Percentiles rank a stretch among this genome's conserved stretches.
Conservation (phyloP, 1,284 basidiomycete species). For the Phellopilus nigrolimitatus region DNA sequence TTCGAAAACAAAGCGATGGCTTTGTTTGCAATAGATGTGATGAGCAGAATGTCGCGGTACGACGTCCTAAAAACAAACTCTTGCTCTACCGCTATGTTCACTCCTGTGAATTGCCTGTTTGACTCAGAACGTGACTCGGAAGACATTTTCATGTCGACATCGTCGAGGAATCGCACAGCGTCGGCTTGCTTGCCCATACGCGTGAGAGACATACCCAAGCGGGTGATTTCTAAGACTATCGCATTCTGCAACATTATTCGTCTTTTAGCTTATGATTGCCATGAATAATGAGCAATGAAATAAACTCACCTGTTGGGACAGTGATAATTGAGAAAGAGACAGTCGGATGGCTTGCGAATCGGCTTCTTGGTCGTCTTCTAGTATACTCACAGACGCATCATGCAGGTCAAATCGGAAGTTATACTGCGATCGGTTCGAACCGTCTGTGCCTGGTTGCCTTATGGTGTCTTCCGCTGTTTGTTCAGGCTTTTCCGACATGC, state of each 20-base stretch:
- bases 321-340: slow-evolving; percentile 78
- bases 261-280: slow-evolving; percentile 10
- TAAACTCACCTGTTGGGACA: slow-evolving; percentile 82
- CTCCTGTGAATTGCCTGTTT: slow-evolving; percentile 74
- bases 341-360: slow-evolving; percentile 88
- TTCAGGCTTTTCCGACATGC: slow-evolving; percentile 23
- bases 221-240: slow-evolving; percentile 76
- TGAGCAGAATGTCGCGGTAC: slow-evolving; percentile 88
- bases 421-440: slow-evolving; percentile 27
- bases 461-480: slow-evolving; percentile 25
- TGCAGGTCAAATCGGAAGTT: slow-evolving; percentile 88
- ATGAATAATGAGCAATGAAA: background rate
- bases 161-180: slow-evolving; percentile 88
- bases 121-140: slow-evolving; percentile 79
- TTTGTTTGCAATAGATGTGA: slow-evolving; percentile 85
- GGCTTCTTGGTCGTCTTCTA: slow-evolving; percentile 80
- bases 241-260: slow-evolving; percentile 51
- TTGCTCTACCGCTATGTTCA: slow-evolving; percentile 76
- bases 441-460: slow-evolving; percentile 16
- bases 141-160: slow-evolving; percentile 85
- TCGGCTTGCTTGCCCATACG: slow-evolving; percentile 85
- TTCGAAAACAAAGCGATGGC: slow-evolving; percentile 67
- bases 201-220: slow-evolving; percentile 91
- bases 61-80: slow-evolving; percentile 91
- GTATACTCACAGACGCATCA: slow-evolving; percentile 84